phyloP scores from a whole-genome alignment of 2,329 filamentous ascomycete genomes.

The Aspergillus sp. region DNA sequence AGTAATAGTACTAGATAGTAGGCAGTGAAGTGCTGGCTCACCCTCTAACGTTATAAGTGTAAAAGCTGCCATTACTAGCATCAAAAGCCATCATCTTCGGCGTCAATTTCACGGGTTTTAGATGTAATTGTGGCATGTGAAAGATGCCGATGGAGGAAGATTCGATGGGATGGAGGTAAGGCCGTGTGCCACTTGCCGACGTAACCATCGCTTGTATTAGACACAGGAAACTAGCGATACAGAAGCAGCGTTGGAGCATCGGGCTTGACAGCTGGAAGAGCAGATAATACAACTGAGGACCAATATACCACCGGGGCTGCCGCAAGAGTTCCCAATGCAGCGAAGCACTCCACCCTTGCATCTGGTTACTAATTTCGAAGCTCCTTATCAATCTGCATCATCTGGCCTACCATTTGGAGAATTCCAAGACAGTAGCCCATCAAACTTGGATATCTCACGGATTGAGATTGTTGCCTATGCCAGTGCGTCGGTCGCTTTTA shows the following conservation, averaged over 20 bases:
- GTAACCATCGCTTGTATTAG: constrained; percentile 9
- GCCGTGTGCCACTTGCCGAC: constrained; percentile 10
- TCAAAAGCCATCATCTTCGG: too few species aligned
- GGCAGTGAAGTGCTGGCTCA: too few species aligned
- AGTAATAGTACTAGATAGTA: too few species aligned
- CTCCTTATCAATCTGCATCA: neutral
- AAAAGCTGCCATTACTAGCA: too few species aligned
- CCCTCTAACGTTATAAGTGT: too few species aligned
- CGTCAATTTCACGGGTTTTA: too few species aligned
- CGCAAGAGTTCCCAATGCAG: neutral
- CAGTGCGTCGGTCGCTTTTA: neutral
- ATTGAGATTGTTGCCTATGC: constrained; percentile 10
- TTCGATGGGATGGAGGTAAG: constrained; percentile 12
- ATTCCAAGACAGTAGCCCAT: neutral
- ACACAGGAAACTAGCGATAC: constrained; percentile 5
- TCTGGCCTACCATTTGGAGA: neutral
- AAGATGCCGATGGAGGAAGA: constrained; percentile 10
- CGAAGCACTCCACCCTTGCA: neutral
- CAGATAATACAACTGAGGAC: constrained; percentile 7
- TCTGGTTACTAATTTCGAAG: neutral
- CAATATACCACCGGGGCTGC: neutral
- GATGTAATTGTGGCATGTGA: constrained; percentile 9
- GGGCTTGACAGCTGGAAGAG: constrained; percentile 8
- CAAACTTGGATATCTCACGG: constrained; percentile 5
- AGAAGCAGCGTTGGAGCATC: constrained; percentile 6